Percentiles rank a stretch among this genome's conserved stretches.
These are phyloP conservation scores for Turritis glabra DNA, from an alignment of 345 rosid genomes.

Conservation along the genomic window DNA sequence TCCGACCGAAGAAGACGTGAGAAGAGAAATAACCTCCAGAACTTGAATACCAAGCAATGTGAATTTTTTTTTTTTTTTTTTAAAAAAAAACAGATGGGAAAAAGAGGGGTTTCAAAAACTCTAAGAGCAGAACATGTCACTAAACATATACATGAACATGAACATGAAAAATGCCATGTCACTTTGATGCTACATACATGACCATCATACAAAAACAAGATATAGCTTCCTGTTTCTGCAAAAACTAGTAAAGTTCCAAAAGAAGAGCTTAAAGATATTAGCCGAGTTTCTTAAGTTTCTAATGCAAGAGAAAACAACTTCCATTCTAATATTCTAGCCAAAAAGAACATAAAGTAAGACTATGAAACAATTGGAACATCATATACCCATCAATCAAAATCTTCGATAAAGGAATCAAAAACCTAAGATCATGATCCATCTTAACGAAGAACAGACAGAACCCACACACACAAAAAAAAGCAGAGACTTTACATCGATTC, in stretches of 20 bases:
- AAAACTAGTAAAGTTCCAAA: constrained; percentile 4
- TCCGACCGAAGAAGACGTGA: not conserved
- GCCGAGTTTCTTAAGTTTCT: constrained; percentile 11
- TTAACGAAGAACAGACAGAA: not conserved
- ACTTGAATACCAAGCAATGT: not conserved
- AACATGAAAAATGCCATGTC: not conserved
- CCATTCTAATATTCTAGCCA: too few species aligned
- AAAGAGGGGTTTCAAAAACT: not conserved
- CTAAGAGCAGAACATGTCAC: not conserved
- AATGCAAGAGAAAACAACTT: too few species aligned
- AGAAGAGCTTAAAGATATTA: not conserved
- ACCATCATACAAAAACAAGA: not conserved
- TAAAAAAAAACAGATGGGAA: not conserved
- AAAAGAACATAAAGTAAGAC: not conserved
- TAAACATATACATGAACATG: not conserved
- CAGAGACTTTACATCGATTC: constrained; percentile 1
- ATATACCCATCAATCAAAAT: not conserved
- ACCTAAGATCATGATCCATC: not conserved
- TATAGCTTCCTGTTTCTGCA: constrained; percentile 3
- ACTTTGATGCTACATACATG: too few species aligned
- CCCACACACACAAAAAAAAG: not conserved
- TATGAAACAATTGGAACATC: not conserved
- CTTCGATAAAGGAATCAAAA: not conserved
- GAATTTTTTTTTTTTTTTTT: not conserved
- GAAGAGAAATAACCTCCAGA: too few species aligned